Evolutionary conservation across 768 basidiomycete species (phyloP).

Genomic region (Pleurotus giganteus): DNA sequence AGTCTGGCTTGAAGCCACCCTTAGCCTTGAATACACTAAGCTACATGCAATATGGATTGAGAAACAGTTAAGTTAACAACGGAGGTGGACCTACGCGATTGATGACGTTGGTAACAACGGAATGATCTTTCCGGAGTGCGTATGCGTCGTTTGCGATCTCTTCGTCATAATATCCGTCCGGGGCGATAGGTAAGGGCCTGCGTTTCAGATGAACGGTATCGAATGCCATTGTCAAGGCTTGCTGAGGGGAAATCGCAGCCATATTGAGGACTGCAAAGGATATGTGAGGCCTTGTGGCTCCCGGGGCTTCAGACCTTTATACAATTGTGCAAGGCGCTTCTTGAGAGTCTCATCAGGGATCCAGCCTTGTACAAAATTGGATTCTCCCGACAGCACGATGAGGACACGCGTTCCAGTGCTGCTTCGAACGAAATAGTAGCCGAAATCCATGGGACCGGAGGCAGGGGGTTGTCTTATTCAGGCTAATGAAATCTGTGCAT

Average conservation of each 20-base stretch:
- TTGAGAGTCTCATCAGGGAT: no score
- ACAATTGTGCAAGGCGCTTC: no score
- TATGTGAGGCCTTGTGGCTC: background rate
- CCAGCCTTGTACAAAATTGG: no score
- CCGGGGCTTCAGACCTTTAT: no score
- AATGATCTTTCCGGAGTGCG: conserved; percentile 27
- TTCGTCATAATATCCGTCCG: conserved; percentile 45
- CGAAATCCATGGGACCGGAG: no score
- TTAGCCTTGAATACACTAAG: conserved; percentile 18
- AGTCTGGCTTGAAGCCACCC: conserved; percentile 22
- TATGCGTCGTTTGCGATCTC: conserved; percentile 29
- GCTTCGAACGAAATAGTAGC: no score
- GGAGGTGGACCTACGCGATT: conserved; percentile 17
- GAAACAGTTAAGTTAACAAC: background rate
- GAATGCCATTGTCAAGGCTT: conserved; percentile 24
- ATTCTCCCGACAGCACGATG: no score
- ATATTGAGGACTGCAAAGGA: background rate
- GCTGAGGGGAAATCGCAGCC: conserved; percentile 17
- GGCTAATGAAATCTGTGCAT: no score
- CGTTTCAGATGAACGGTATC: conserved; percentile 34
- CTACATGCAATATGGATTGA: conserved; percentile 8
- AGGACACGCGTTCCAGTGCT: no score
- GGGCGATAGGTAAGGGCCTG: conserved; percentile 36
- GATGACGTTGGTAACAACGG: conserved; percentile 30
- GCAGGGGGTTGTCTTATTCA: no score